Evolutionary conservation across 768 basidiomycete genomes (phyloP).

Genomic region (Trametopsis cervina): DNA sequence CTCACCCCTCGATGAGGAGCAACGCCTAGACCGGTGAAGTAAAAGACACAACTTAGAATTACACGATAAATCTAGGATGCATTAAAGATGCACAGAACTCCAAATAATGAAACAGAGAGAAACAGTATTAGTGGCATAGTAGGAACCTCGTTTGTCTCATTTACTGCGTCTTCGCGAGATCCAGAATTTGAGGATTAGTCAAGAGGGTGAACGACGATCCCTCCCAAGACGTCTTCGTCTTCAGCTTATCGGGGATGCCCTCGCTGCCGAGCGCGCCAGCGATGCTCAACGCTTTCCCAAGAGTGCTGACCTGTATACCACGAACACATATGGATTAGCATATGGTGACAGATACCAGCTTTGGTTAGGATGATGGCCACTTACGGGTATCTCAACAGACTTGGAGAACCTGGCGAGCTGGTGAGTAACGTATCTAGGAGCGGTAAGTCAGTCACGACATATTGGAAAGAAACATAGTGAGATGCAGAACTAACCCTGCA

Average conservation of each 20-base stretch:
- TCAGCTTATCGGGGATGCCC: conserved; percentile 39
- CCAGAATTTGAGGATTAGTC: conserved; percentile 27
- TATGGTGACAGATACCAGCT: background rate
- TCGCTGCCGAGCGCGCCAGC: conserved; percentile 52
- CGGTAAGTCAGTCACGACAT: background rate
- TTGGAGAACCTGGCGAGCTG: conserved; percentile 6
- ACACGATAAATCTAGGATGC: no score
- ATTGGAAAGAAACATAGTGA: background rate
- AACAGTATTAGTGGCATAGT: no score
- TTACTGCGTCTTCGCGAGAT: background rate
- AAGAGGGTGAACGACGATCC: conserved; percentile 45
- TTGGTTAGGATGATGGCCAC: background rate
- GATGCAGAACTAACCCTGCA: conserved; percentile 30
- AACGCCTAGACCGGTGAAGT: no score
- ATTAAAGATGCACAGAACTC: no score
- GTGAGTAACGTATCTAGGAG: background rate
- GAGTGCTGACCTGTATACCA: conserved; percentile 36
- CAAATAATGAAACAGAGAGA: no score
- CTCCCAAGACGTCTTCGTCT: conserved; percentile 28
- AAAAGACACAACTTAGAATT: no score
- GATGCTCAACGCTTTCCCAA: conserved; percentile 46
- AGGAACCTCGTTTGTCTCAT: background rate
- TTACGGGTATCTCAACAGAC: background rate
- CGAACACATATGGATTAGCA: background rate
- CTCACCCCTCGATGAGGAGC: no score